Percentiles rank a stretch among this genome's conserved stretches.
phyloP scores from a whole-genome alignment of 1,139 yeast species.

The Geotrichum fermentans region DNA sequence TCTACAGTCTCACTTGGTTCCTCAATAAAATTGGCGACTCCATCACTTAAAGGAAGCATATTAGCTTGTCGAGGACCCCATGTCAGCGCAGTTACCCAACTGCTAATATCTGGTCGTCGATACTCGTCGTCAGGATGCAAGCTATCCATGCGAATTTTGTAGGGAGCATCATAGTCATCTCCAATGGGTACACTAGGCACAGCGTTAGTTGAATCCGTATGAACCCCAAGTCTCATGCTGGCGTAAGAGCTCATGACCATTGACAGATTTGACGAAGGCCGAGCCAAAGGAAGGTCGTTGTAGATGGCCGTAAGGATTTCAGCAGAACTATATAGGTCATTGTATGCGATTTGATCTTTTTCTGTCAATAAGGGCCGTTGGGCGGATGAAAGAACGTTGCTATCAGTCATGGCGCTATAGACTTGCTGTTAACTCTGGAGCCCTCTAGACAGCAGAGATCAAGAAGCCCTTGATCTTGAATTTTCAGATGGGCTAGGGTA shows the following conservation, averaged over 20 bases:
- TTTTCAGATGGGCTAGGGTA: too few relatives aligned
- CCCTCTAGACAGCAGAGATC: too few relatives aligned
- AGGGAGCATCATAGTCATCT: not conserved
- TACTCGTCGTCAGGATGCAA: not conserved
- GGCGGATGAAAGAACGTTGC: too few relatives aligned
- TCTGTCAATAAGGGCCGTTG: not conserved
- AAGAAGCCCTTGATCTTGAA: too few relatives aligned
- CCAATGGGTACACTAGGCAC: not conserved
- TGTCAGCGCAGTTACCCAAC: constrained; percentile 17
- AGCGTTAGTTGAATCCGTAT: constrained; percentile 11
- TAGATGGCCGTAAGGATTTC: constrained; percentile 15
- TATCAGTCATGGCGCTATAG: too few relatives aligned
- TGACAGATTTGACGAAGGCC: constrained; percentile 10
- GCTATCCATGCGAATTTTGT: not conserved
- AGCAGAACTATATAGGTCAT: not conserved
- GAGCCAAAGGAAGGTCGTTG: constrained; percentile 9
- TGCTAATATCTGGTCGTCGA: not conserved
- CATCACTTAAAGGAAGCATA: constrained; percentile 13
- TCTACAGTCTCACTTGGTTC: constrained; percentile 8
- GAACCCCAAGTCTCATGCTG: constrained; percentile 15
- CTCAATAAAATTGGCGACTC: constrained; percentile 6
- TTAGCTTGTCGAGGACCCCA: constrained; percentile 19
- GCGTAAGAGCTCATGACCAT: constrained; percentile 16
- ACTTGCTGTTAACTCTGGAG: too few relatives aligned
- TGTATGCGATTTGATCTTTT: not conserved